Evolutionary conservation across 768 basidiomycete genomes (phyloP).

Genomic region (Amanita subjunquillea): DNA sequence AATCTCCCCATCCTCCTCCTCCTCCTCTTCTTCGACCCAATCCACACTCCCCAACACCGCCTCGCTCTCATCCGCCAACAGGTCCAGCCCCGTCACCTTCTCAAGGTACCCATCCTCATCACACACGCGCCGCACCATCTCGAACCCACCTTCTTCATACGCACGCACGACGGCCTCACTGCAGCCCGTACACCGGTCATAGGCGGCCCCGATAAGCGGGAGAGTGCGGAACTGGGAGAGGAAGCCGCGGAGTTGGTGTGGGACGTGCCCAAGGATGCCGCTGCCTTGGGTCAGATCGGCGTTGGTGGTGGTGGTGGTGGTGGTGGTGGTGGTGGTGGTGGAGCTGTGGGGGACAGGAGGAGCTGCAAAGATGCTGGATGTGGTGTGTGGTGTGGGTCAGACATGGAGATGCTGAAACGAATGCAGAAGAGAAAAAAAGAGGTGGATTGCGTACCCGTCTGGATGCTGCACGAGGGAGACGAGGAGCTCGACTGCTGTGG

Average conservation of each 20-base stretch:
- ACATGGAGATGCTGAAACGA: not conserved
- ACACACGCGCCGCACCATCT: conserved; percentile 71
- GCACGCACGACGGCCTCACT: conserved; percentile 70
- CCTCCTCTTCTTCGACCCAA: conserved; percentile 61
- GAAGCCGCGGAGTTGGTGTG: conserved; percentile 90
- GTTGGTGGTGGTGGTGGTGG: not conserved
- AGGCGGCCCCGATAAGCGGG: conserved; percentile 79
- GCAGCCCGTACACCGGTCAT: conserved; percentile 84
- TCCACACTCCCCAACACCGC: conserved; percentile 60
- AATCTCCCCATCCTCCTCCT: conserved; percentile 17
- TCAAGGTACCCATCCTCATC: conserved; percentile 74
- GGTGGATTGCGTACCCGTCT: conserved; percentile 44
- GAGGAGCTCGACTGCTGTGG: conserved; percentile 88
- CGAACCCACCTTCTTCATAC: conserved; percentile 74
- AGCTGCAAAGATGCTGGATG: conserved; percentile 40
- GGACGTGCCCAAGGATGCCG: conserved; percentile 72
- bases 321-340: not conserved
- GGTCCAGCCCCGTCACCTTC: conserved; percentile 67
- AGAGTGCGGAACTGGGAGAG: conserved; percentile 81
- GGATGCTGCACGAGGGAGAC: conserved; percentile 87
- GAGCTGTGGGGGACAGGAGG: conserved; percentile 43
- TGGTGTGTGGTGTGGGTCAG: not conserved
- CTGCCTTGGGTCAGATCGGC: conserved; percentile 12
- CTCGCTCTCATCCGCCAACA: conserved; percentile 68
- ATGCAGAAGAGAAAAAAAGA: not conserved